These are phyloP conservation scores for Naganishia randhawae DNA, from an alignment of 768 basidiomycete genomes.

Conservation along the genomic window DNA sequence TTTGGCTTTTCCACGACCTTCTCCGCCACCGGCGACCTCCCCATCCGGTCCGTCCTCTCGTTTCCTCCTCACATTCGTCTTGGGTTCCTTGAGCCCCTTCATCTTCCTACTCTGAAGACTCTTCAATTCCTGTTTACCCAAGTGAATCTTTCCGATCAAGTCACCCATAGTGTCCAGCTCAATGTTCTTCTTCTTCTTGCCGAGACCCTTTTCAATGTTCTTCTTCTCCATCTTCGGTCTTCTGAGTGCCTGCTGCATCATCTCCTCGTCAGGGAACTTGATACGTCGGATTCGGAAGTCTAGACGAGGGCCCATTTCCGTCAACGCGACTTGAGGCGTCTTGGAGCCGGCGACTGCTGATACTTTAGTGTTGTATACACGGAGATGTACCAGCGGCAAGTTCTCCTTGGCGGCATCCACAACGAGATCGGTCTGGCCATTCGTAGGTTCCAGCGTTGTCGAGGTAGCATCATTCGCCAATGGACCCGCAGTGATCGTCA, in stretches of 20 bases:
- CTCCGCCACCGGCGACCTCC: slow-evolving; percentile 6
- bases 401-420: slow-evolving; percentile 33
- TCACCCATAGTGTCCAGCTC: slow-evolving; percentile 98
- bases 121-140: slow-evolving; percentile 80
- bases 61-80: slow-evolving; percentile 5
- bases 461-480: slow-evolving; percentile 47
- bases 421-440: slow-evolving; percentile 52
- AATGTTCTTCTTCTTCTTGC: slow-evolving; percentile 80
- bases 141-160: slow-evolving; percentile 79
- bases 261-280: slow-evolving; percentile 69
- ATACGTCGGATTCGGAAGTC: slow-evolving; percentile 76
- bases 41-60: neutral
- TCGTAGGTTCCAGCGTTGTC: slow-evolving; percentile 47
- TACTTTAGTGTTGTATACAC: slow-evolving; percentile 73
- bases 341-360: slow-evolving; percentile 68
- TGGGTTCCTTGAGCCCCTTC: slow-evolving; percentile 72
- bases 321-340: slow-evolving; percentile 74
- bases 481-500: slow-evolving; percentile 42
- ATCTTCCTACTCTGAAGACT: slow-evolving; percentile 90
- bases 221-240: slow-evolving; percentile 83
- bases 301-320: slow-evolving; percentile 84
- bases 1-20: slow-evolving; percentile 18
- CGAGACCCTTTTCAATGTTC: slow-evolving; percentile 77
- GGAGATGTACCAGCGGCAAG: slow-evolving; percentile 81
- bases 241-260: slow-evolving; percentile 74